Evolutionary conservation across 2,329 filamentous ascomycete species (phyloP).

Genomic region (Penicillium sclerotigenum): DNA sequence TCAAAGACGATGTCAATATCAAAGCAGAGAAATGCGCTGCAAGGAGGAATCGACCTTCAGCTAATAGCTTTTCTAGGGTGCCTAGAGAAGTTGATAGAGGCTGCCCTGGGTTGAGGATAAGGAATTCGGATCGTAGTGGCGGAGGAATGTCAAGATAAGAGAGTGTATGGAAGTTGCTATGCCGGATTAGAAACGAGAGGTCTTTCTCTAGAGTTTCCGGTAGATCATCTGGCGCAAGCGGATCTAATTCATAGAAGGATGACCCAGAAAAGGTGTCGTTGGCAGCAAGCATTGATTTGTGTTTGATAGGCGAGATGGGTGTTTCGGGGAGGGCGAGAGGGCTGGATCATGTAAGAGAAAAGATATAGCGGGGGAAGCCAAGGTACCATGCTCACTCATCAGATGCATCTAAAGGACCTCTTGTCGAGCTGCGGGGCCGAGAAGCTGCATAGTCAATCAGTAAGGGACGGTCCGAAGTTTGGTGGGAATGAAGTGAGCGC

Average conservation of each 20-base stretch:
- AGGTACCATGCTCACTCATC: constrained; percentile 61
- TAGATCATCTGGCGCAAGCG: constrained; percentile 32
- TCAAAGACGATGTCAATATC: constrained; percentile 42
- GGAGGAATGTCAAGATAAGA: constrained; percentile 59
- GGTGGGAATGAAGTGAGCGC: constrained; percentile 6
- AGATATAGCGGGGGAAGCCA: neutral
- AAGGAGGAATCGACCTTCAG: constrained; percentile 72
- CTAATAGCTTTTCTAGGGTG: constrained; percentile 62
- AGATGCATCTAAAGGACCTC: constrained; percentile 68
- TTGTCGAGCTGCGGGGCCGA: constrained; percentile 56
- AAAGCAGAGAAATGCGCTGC: constrained; percentile 57
- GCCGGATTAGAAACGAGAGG: constrained; percentile 74
- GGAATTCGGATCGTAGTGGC: constrained; percentile 66
- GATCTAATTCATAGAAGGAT: constrained; percentile 37
- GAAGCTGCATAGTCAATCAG: constrained; percentile 32
- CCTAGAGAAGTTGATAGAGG: constrained; percentile 43
- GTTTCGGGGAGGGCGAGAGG: constrained; percentile 24
- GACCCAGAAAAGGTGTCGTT: constrained; percentile 23
- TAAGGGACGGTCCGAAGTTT: neutral
- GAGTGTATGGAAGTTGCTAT: constrained; percentile 79
- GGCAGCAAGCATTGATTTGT: constrained; percentile 14
- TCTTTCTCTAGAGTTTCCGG: constrained; percentile 58
- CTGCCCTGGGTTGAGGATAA: constrained; percentile 61
- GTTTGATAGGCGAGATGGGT: constrained; percentile 17
- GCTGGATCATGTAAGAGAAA: constrained; percentile 16